Base-by-base conservation (phyloP, 257 asterid species). In the Fraxinus anomala region DNA sequence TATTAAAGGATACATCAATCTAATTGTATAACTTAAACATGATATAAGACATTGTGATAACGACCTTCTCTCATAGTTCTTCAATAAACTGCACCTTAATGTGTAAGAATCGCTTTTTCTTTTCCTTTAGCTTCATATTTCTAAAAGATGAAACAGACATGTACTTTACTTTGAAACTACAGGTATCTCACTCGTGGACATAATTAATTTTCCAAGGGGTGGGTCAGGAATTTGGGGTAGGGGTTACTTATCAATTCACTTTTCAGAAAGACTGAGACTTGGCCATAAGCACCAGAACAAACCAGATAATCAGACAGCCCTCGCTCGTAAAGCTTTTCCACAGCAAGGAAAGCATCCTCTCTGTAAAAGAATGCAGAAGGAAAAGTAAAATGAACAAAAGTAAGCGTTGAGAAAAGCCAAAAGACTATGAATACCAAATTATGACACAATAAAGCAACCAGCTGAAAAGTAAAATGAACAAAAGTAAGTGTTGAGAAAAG, bases 241-340 rank as follows among this genome's bases (percentile, higher is more conserved):
- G 21, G 47, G 37, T 34, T 66, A 9, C 40, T 74, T 72, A 59
- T 49, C 72, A 11, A 78, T 47, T 59, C 16, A 79, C 36, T 76
- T 28, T 75, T 73, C 28, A 76, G 76, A 76, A 39, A 75, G 56
- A 84, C 33, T 66, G 71, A 67, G 76, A 39, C 36, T 31, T 68
- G 21, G 10, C 30, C 51, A 54, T 31, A 80, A 74, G 72, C 83
- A 81, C 85, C 44, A 16, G 34, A 56, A 75, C 91, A 17, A 76
- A 96, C 99, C 96, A 92, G 89, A 82, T 96, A 96, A 86, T 96
- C 99, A 79, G 96, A 88, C 54, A 96, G 85, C 67, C 97, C 99
- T 80, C 87, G 89, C 83, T 96, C 98, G 56, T 87, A 96, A 79
- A 93, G 86, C 87, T 89, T 88, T 82, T 91, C 96, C 79, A 92